phyloP scores from a whole-genome alignment of 2,329 filamentous ascomycete species.

The Fusarium decemcellulare region DNA sequence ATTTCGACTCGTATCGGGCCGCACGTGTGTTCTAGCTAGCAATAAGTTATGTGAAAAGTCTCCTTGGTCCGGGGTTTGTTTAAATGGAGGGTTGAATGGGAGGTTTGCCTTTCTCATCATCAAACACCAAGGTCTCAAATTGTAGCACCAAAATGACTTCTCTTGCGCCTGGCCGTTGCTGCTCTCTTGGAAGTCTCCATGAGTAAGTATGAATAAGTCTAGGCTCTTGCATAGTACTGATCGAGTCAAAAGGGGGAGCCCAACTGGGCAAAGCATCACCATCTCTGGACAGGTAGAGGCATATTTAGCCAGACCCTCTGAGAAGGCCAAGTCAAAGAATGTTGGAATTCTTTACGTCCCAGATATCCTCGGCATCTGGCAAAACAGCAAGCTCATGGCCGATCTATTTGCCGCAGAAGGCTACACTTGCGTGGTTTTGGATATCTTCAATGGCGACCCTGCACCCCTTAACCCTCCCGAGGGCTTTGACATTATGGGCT shows the following conservation, averaged over 20 bases:
- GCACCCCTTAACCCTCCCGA: conserved; percentile 61
- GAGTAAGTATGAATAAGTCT: conserved; percentile 7
- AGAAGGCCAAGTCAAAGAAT: neutral
- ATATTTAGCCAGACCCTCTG: conserved; percentile 1
- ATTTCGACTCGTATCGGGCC: no score
- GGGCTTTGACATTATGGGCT: conserved; percentile 47
- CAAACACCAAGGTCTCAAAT: no score
- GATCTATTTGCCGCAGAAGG: conserved; percentile 53
- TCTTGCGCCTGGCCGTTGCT: conserved; percentile 21
- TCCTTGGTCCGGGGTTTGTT: no score
- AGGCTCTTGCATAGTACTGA: no score
- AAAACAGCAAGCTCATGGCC: conserved; percentile 55
- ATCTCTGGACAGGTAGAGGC: conserved; percentile 1
- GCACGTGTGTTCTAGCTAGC: no score
- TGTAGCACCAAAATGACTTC: conserved; percentile 13
- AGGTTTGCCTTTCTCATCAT: no score
- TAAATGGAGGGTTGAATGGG: no score
- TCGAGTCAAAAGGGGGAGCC: neutral
- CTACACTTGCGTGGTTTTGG: conserved; percentile 50
- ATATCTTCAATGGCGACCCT: conserved; percentile 52
- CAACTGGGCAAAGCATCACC: neutral
- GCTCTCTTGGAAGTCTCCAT: conserved; percentile 20
- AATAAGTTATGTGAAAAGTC: no score
- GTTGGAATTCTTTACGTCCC: conserved; percentile 61
- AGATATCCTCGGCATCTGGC: conserved; percentile 67